phyloP scores from a whole-genome alignment of 2,329 filamentous ascomycete genomes.

The Cladobotryum mycophilum region DNA sequence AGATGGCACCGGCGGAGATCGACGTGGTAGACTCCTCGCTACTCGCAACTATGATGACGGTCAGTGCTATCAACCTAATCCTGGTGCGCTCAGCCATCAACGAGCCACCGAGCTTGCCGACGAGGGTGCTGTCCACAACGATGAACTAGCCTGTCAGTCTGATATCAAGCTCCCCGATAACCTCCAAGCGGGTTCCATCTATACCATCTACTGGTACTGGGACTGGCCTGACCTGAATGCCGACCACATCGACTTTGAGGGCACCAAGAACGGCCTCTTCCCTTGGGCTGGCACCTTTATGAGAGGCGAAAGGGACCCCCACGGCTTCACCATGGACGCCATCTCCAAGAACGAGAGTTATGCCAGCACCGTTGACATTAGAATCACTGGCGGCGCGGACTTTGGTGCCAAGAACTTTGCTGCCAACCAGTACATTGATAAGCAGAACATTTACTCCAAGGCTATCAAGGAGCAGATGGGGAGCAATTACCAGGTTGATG shows the following conservation, averaged over 20 bases:
- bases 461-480: conserved; percentile 41
- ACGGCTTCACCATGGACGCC: conserved; percentile 29
- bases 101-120: conserved; percentile 54
- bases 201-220: conserved; percentile 95
- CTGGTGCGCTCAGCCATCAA: conserved; percentile 46
- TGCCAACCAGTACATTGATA: conserved; percentile 23
- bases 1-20: conserved; percentile 74
- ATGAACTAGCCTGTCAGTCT: conserved; percentile 71
- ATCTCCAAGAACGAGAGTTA: conserved; percentile 36
- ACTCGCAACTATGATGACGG: conserved; percentile 83
- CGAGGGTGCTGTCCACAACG: conserved; percentile 45
- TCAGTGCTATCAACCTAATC: conserved; percentile 77
- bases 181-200: conserved; percentile 54
- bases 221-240: conserved; percentile 67
- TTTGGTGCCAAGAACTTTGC: conserved; percentile 18
- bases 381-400: conserved; percentile 24
- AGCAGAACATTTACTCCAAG: conserved; percentile 36
- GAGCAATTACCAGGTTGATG: conserved; percentile 39
- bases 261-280: conserved; percentile 35
- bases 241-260: conserved; percentile 33
- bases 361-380: conserved; percentile 35
- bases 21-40: conserved; percentile 67
- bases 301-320: conserved; percentile 30
- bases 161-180: conserved; percentile 69
- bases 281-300: conserved; percentile 37